These are phyloP conservation scores for Ogataea angusta DNA, from an alignment of 805 yeast species.

Conservation along the genomic window DNA sequence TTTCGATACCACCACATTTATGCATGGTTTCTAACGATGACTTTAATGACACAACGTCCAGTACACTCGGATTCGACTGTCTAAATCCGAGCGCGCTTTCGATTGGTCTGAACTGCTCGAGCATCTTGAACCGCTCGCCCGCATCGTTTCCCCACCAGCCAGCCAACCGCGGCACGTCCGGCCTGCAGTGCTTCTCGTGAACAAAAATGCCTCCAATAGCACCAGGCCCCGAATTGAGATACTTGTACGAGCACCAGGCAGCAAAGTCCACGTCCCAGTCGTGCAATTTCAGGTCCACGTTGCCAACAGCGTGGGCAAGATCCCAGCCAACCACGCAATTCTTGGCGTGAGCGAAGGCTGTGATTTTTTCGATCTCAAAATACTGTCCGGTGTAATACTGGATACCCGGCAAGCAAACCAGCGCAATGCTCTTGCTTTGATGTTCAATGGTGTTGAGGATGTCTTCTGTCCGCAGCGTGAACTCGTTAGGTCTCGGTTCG, in stretches of 20 bases:
- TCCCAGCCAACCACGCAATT: slow-evolving; percentile 84
- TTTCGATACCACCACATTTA: slow-evolving; percentile 60
- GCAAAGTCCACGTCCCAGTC: slow-evolving; percentile 94
- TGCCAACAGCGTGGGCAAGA: slow-evolving; percentile 92
- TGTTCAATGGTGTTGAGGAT: slow-evolving; percentile 55
- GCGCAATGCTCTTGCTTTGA: slow-evolving; percentile 58
- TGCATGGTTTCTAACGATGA: slow-evolving; percentile 62
- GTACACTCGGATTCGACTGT: slow-evolving; percentile 86
- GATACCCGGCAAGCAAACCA: slow-evolving; percentile 81
- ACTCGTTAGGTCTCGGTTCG: slow-evolving; percentile 56
- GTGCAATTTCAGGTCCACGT: slow-evolving; percentile 71
- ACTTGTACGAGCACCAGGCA: slow-evolving; percentile 91
- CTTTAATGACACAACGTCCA: slow-evolving; percentile 73
- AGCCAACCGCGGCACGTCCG: slow-evolving; percentile 66
- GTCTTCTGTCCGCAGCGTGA: slow-evolving; percentile 57
- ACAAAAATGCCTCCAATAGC: slow-evolving; percentile 85
- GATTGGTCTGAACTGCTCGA: slow-evolving; percentile 73
- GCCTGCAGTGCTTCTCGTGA: slow-evolving; percentile 43
- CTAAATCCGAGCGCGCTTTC: slow-evolving; percentile 84
- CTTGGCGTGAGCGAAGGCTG: slow-evolving; percentile 51
- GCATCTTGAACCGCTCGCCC: slow-evolving; percentile 70
- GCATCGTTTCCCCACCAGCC: slow-evolving; percentile 98
- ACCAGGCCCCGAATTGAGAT: slow-evolving; percentile 91
- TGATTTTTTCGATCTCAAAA: slow-evolving; percentile 72
- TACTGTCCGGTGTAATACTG: slow-evolving; percentile 91